These are phyloP conservation scores for Paracorniculantispora psalliotae DNA, from an alignment of 2,329 filamentous ascomycete species.

Conservation along the genomic window DNA sequence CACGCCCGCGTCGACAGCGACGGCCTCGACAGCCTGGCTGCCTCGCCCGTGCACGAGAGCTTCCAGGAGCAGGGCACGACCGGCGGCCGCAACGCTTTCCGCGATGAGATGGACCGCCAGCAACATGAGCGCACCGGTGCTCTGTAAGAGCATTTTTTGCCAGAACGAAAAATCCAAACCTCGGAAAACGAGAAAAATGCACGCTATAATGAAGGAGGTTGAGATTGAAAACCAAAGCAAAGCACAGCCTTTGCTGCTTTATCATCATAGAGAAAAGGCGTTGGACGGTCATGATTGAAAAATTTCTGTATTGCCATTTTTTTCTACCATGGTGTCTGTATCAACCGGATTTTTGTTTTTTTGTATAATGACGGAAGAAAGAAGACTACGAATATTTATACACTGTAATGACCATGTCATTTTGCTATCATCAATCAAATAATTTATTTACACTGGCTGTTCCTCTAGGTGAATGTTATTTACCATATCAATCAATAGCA, in stretches of 20 bases:
- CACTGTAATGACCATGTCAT: neutral
- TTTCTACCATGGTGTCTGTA: slow-evolving; percentile 2
- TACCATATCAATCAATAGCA: too few species aligned
- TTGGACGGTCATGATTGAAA: slow-evolving; percentile 5
- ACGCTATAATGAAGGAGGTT: neutral
- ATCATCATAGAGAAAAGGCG: slow-evolving; percentile 1
- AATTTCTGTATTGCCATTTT: neutral
- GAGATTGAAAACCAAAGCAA: neutral
- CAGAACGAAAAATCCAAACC: neutral
- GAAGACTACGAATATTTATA: neutral
- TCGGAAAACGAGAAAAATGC: neutral
- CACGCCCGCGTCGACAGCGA: slow-evolving; percentile 38
- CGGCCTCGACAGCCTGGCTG: slow-evolving; percentile 44
- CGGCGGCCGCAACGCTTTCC: slow-evolving; percentile 39
- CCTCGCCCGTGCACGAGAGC: slow-evolving; percentile 39
- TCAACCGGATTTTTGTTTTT: neutral
- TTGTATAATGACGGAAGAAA: neutral
- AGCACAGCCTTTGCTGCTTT: neutral
- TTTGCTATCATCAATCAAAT: neutral
- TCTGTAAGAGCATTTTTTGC: neutral
- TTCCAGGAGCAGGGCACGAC: slow-evolving; percentile 34
- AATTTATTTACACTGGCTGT: too few species aligned
- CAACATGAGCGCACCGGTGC: slow-evolving; percentile 31
- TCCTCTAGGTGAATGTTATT: too few species aligned
- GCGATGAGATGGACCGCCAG: slow-evolving; percentile 47